Evolutionary conservation across 75 land plant species (phyloP).

Genomic region (Picea glauca): DNA sequence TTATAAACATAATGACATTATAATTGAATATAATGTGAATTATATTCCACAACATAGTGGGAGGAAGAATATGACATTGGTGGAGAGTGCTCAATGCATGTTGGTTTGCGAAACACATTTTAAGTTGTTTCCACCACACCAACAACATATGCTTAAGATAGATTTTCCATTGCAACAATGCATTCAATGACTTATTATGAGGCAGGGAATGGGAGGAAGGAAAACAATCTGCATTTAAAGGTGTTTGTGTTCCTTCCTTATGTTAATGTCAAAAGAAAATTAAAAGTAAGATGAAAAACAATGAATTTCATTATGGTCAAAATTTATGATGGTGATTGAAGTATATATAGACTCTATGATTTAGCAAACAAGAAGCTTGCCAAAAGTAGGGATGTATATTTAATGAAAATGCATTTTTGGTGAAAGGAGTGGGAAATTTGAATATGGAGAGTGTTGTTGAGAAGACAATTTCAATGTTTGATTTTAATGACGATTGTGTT

Average conservation of each 20-base stretch:
- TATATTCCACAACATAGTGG: neutral
- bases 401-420: neutral
- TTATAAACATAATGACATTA: neutral
- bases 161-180: neutral
- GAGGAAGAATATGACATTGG: no score
- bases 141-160: neutral
- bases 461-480: neutral
- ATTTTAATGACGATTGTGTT: neutral
- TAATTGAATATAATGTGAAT: neutral
- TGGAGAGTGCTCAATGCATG: neutral
- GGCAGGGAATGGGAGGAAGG: no score
- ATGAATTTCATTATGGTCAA: neutral
- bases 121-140: neutral
- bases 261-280: neutral
- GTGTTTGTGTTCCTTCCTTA: neutral
- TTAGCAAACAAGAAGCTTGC: neutral
- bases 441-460: neutral
- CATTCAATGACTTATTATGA: neutral
- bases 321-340: neutral
- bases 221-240: neutral
- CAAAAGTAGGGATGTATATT: neutral
- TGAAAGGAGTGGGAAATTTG: neutral
- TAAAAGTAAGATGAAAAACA: neutral
- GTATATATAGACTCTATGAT: neutral
- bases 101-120: neutral